Percentiles rank a stretch among this genome's conserved stretches.
These are phyloP conservation scores for Phytophthora pinifolia DNA, from an alignment of 352 stramenopile species.

Conservation along the genomic window DNA sequence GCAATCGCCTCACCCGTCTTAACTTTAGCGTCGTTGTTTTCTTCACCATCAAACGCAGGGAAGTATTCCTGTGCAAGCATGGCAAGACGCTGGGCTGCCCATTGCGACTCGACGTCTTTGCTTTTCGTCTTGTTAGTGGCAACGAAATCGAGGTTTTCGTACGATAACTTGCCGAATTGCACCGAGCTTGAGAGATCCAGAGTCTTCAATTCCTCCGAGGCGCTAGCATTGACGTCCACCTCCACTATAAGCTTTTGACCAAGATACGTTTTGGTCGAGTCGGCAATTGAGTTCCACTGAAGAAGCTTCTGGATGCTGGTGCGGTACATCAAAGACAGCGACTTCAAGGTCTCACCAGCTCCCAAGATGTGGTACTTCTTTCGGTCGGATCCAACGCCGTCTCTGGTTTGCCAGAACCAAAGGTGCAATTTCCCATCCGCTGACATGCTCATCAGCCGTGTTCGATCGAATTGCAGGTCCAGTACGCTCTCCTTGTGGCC, in stretches of 20 bases:
- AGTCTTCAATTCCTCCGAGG: slow-evolving; percentile 57
- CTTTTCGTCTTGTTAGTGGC: slow-evolving; percentile 53
- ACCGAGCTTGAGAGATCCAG: slow-evolving; percentile 51
- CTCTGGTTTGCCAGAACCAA: slow-evolving; percentile 69
- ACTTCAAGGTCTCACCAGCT: slow-evolving; percentile 65
- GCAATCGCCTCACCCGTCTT: slow-evolving; percentile 19
- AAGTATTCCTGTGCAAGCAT: slow-evolving; percentile 75
- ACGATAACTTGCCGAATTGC: slow-evolving; percentile 58
- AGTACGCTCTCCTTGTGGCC: slow-evolving; percentile 48
- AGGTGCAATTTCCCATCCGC: slow-evolving; percentile 52
- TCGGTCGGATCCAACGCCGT: slow-evolving; percentile 37
- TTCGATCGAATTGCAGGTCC: slow-evolving; percentile 78
- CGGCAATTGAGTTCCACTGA: slow-evolving; percentile 65
- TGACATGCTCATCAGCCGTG: slow-evolving; percentile 65
- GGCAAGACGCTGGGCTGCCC: slow-evolving; percentile 49
- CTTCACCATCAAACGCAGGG: slow-evolving; percentile 39
- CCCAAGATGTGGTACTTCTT: slow-evolving; percentile 80
- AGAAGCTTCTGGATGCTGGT: slow-evolving; percentile 69
- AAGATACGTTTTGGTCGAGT: slow-evolving; percentile 73
- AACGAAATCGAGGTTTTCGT: slow-evolving; percentile 70
- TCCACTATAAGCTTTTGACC: slow-evolving; percentile 78
- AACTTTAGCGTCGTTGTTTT: slow-evolving; percentile 17
- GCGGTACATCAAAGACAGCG: slow-evolving; percentile 77
- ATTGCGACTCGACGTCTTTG: slow-evolving; percentile 58
- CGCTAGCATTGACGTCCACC: slow-evolving; percentile 37